Conservation (phyloP, 78 protist genomes). For the Chrysochromulina tobinii region DNA sequence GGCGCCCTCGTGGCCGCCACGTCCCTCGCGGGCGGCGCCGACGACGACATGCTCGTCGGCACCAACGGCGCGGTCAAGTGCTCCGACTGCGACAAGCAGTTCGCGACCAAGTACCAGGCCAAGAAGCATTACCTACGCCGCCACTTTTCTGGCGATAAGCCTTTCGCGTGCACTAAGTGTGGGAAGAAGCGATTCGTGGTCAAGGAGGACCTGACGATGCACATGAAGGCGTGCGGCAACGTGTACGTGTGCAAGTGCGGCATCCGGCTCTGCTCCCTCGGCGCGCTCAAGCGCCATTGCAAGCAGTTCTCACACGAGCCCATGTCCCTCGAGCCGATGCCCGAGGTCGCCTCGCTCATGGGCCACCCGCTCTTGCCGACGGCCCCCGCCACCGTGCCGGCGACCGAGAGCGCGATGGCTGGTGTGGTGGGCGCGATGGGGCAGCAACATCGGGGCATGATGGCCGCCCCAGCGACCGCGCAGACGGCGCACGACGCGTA, state of each 20-base stretch:
- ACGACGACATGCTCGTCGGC: too few species aligned
- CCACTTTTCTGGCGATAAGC: conserved; percentile 1
- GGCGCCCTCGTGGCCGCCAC: too few species aligned
- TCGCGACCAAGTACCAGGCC: conserved; percentile 29
- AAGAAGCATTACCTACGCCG: conserved; percentile 33
- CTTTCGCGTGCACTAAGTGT: background rate
- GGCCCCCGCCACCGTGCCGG: too few species aligned
- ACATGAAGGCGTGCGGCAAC: background rate
- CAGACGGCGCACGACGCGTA: too few species aligned
- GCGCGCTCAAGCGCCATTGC: conserved; percentile 17
- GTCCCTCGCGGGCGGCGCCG: too few species aligned
- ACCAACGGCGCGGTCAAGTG: too few species aligned
- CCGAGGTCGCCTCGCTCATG: background rate
- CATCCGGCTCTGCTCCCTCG: background rate
- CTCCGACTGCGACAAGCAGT: background rate
- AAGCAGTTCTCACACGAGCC: background rate
- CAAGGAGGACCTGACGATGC: conserved; percentile 12
- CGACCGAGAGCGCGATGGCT: too few species aligned
- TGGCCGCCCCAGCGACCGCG: too few species aligned
- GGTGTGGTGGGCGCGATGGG: too few species aligned
- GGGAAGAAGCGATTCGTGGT: background rate
- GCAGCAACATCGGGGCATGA: too few species aligned
- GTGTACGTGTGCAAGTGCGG: background rate
- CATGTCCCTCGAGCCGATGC: background rate
- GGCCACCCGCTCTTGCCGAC: too few species aligned